Evolutionary conservation across 495 filamentous ascomycete species (phyloP), one percentile per base, ranked within the genome.

Genomic region (Penicillium flavigenum): DNA sequence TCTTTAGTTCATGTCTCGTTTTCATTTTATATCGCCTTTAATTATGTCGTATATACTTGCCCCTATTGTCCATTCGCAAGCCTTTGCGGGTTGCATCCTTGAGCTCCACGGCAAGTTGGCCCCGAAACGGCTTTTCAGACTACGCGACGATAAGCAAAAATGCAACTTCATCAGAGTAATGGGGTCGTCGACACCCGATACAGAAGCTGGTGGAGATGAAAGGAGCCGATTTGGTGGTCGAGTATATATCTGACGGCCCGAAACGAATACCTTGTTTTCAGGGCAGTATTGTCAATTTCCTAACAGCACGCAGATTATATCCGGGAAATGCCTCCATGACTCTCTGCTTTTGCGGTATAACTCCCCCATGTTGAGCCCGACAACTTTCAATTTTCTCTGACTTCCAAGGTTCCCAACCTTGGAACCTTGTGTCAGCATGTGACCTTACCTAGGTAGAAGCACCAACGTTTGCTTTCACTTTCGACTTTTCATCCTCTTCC

Each of bases 261-360:
- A 91, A 90, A 2, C 88, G 76, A 44, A 91, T 85, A 4, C 88
- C 0, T 82, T 82, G 77, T 0, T 87, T 90, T 91, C 14, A 91
- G 66, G 5, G 90, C 83, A n/a, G 87, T 87, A 62, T 91, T 85
- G n/a, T 86, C n/a, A 77, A 0, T 3, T 10, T 20, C 7, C 8
- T 17, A 34, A 51, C 5, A 60, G 53, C 17, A 41, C 19, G 2
- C 14, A 41, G 2, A 29, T 16, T 27, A 41, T 39, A 8, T n/a
- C n/a, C 16, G 16, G 16, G 36, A 39, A 39, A 17, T 24, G 4
- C 88, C 83, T 16, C 89, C 89, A n/a, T n/a, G n/a, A n/a, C n/a
- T n/a, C n/a, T n/a, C n/a, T n/a, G n/a, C n/a, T 2, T 22, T 22
- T 22, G 22, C 1, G 22, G 77, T 64, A 83, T 83, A 67, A 87